Evolutionary conservation across 2,329 filamentous ascomycete species (phyloP).

Genomic region (Talaromyces sp.): DNA sequence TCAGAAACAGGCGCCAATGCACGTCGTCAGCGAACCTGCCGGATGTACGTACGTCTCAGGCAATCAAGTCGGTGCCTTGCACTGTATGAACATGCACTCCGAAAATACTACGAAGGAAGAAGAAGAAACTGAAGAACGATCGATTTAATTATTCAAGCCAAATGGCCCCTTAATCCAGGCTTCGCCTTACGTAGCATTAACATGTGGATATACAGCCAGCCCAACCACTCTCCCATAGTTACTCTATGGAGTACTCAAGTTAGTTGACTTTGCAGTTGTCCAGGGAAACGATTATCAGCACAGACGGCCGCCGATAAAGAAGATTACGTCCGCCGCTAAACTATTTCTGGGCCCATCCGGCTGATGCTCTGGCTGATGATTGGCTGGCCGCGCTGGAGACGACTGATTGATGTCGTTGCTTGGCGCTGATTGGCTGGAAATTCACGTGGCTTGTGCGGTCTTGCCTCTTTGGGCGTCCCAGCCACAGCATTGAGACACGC

Average conservation of each 20-base stretch:
- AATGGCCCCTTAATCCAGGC: background rate
- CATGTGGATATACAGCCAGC: background rate
- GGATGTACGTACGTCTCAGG: background rate
- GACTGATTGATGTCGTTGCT: background rate
- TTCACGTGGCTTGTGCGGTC: constrained; percentile 2
- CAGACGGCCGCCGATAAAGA: background rate
- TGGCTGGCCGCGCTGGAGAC: background rate
- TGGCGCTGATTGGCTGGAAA: background rate
- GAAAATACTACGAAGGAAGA: background rate
- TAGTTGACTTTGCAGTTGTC: background rate
- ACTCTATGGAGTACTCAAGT: background rate
- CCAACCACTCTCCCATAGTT: constrained; percentile 4
- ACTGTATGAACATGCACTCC: background rate
- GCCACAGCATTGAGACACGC: background rate
- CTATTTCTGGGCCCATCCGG: background rate
- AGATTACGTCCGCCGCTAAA: background rate
- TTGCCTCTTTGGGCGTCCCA: background rate
- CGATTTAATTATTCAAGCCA: background rate
- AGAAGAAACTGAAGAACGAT: background rate
- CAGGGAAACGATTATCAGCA: constrained; percentile 8
- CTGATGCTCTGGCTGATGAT: background rate
- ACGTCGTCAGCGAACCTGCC: background rate
- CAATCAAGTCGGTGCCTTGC: background rate
- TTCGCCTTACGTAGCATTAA: background rate
- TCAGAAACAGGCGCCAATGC: background rate